Evolutionary conservation across 148 eudicot genomes (phyloP).

Genomic region (Nyssa sinensis): DNA sequence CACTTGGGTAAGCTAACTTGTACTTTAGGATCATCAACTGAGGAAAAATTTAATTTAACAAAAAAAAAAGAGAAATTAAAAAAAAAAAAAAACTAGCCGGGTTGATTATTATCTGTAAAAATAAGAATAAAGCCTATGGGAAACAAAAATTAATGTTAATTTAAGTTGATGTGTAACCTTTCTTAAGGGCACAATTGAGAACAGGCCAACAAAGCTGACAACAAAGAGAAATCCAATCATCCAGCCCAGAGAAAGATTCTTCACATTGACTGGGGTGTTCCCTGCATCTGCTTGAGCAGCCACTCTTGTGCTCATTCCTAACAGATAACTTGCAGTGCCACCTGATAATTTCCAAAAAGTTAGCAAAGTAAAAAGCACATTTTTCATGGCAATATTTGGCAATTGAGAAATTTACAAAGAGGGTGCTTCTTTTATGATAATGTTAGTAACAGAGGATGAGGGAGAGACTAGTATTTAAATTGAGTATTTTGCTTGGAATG

Average conservation of each 20-base stretch:
- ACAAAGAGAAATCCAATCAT: constrained; percentile 27
- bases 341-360: constrained; percentile 17
- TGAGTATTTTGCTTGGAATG: too few relatives aligned
- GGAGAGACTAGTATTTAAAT: too few relatives aligned
- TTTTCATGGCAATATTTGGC: neutral
- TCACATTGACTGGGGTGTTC: constrained; percentile 26
- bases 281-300: constrained; percentile 27
- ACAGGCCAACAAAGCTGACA: constrained; percentile 43
- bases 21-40: constrained; percentile 40
- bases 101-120: neutral
- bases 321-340: constrained; percentile 34
- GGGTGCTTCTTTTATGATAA: too few relatives aligned
- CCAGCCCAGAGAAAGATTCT: constrained; percentile 29
- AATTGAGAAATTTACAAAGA: too few relatives aligned
- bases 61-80: neutral
- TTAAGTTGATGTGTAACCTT: constrained; percentile 21
- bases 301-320: constrained; percentile 32
- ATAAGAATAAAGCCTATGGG: neutral
- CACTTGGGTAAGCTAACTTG: constrained; percentile 44
- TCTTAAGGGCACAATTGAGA: constrained; percentile 34
- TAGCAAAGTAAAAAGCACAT: too few relatives aligned
- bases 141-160: neutral
- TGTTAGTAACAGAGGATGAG: too few relatives aligned
- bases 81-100: neutral
- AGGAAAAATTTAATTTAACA: neutral